Evolutionary conservation across 805 yeast species (phyloP).

Genomic region (Nakazawaea wyomingensis): DNA sequence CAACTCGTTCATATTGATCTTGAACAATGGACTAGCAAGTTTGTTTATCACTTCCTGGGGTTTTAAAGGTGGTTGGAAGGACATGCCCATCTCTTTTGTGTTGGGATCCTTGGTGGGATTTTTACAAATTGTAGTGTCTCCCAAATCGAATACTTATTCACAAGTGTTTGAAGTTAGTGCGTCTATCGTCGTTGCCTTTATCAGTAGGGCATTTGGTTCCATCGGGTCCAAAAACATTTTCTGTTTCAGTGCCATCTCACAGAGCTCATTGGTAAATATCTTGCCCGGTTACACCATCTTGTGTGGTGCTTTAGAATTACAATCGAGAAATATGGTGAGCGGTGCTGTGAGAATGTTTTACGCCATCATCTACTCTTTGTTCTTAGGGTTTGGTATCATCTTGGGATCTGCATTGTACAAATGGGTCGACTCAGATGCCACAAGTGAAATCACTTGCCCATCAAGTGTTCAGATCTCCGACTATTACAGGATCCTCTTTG

Average conservation of each 20-base stretch:
- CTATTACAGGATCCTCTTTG: conserved; percentile 54
- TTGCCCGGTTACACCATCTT: conserved; percentile 81
- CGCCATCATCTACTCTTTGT: conserved; percentile 78
- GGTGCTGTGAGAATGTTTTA: conserved; percentile 88
- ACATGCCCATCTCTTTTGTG: conserved; percentile 68
- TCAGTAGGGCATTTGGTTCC: conserved; percentile 77
- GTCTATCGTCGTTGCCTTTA: conserved; percentile 73
- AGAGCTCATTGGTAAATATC: conserved; percentile 75
- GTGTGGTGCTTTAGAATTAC: conserved; percentile 78
- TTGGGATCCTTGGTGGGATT: conserved; percentile 72
- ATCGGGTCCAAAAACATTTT: conserved; percentile 49
- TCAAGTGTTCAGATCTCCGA: conserved; percentile 36
- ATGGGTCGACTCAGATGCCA: conserved; percentile 69
- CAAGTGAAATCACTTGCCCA: conserved; percentile 47
- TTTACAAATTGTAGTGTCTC: conserved; percentile 66
- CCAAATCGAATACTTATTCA: conserved; percentile 66
- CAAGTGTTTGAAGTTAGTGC: conserved; percentile 81
- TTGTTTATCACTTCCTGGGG: conserved; percentile 72
- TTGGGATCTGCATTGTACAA: conserved; percentile 82
- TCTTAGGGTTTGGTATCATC: conserved; percentile 80
- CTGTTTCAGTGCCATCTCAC: conserved; percentile 78
- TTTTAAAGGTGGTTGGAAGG: conserved; percentile 73
- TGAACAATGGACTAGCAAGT: conserved; percentile 68
- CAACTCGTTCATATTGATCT: conserved; percentile 62
- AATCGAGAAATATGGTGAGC: conserved; percentile 73